Evolutionary conservation across 345 rosid species (phyloP), one percentile per base, ranked within the genome.

Genomic region (Tarenaya hassleriana): DNA sequence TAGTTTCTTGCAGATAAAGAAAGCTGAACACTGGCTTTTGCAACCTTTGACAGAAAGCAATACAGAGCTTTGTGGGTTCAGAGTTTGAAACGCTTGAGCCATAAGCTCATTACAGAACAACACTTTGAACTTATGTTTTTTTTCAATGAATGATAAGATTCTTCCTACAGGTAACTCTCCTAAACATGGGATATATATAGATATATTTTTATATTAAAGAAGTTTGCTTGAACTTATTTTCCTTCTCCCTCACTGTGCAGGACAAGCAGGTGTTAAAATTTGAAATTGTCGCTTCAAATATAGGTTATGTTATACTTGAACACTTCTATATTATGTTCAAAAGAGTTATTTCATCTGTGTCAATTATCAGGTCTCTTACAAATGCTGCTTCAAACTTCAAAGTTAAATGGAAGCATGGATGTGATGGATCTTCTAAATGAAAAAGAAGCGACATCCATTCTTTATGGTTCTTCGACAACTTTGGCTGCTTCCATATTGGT

Each of bases 351-450:
- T 52, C 18, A 29, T 21, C 63, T 40, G 29, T 32, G 11, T 19
- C 16, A 41, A 52, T 11, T 48, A 32, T 41, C 35, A 44, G 41
- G 27, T 55, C 35, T 55, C 29, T 31, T 33, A 20, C 17, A 32
- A 49, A 8, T 24, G 35, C 7, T 4, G 4, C 17, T 58, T n/a
- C n/a, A n/a, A n/a, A 15, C 29, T 24, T 24, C 3, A 24, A 24
- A 24, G 2, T 24, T 5, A 24, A 24, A 24, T 24, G 13, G 85
- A 83, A 55, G 86, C 79, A 42, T 79, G 86, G 90, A 86, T 59
- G 46, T 86, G 66, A 81, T 86, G 86, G 97, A 89, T 76, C 90
- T 89, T 72, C 85, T 86, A 35, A 86, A 81, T 42, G 94, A 83
- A 59, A 81, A 67, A 66, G 80, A 85, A 71, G 83, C 79, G 56